Evolutionary conservation across 176 grass and related monocot genomes (phyloP), one percentile per base, ranked within the genome.

Genomic region (Avena atlantica): DNA sequence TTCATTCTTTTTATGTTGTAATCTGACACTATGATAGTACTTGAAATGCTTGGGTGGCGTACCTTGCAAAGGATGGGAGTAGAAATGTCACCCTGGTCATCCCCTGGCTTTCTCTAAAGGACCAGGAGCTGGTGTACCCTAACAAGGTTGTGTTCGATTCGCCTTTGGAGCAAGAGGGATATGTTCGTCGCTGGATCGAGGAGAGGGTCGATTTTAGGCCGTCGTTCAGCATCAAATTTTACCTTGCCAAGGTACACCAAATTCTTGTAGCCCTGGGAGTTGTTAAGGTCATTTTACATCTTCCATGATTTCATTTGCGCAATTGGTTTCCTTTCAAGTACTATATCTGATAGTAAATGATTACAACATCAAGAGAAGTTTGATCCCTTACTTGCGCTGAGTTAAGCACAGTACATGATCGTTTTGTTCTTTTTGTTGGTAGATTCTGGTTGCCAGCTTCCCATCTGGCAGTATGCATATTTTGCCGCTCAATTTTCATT

Each of bases 121-220:
- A 99, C 64, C 97, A 96, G 19, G 90, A 94, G 29, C 31, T 99
- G 36, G 89, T 99, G 83, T 99, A 99, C 81, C 97, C 97, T 0
- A 93, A 89, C 74, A 90, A 88, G 11, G 88, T 81, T 63, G 87
- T 90, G 2, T 99, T 99, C 0, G 49, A 69, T 76, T 93, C 94
- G 0, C 80, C 94, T 27, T 87, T 88, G 20, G 97, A 99, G 79
- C 97, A 94, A 25, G 97, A 96, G 70, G 80, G 37, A 20, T 94
- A 93, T 81, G 81, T 99, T 13, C 87, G 87, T 65, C 55, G 29
- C 21, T 99, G 97, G 97, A 93, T 99, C 13, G 92, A 91, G 80
- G 90, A 94, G 66, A 90, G 94, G 85, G 14, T 96, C 82, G 60
- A 88, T 74, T 93, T 96, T 21, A 90, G 10, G 80, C 65, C 92